Conservation (phyloP, 176 grass and related monocot species). For the Cocos nucifera region DNA sequence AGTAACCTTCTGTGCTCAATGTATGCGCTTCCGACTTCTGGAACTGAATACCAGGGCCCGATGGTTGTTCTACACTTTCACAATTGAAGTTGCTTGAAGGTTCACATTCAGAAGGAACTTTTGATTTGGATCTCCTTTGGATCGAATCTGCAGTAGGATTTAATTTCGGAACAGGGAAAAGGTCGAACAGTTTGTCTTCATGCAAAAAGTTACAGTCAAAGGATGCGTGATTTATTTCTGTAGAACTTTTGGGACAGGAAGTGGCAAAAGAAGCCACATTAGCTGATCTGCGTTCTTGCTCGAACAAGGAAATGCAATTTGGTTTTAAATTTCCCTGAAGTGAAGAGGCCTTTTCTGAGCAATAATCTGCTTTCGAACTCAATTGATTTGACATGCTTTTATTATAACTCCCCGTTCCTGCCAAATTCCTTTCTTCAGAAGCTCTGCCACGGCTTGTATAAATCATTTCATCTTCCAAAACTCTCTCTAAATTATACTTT, state of each 20-base stretch:
- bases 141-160: constrained; percentile 1
- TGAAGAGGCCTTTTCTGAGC: neutral
- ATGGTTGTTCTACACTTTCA: constrained; percentile 4
- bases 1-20: constrained; percentile 25
- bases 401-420: neutral
- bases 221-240: neutral
- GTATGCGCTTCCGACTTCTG: constrained; percentile 24
- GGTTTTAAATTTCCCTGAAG: neutral
- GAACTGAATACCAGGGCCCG: constrained; percentile 9
- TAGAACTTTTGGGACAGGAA: neutral
- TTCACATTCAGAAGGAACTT: neutral
- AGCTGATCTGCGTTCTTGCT: neutral
- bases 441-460: neutral
- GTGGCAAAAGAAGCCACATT: neutral
- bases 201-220: neutral
- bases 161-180: constrained; percentile 6
- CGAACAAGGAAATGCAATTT: neutral
- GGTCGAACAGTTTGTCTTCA: neutral
- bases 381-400: neutral
- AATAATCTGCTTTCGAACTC: constrained; percentile 1
- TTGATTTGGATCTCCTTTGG: neutral
- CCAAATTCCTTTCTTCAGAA: too few relatives aligned
- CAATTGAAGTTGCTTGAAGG: constrained; percentile 10
- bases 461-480: neutral
- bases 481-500: neutral